Evolutionary conservation across 2,329 filamentous ascomycete species (phyloP), one percentile per base, ranked within the genome.

Genomic region (Venturiaceae sp.): DNA sequence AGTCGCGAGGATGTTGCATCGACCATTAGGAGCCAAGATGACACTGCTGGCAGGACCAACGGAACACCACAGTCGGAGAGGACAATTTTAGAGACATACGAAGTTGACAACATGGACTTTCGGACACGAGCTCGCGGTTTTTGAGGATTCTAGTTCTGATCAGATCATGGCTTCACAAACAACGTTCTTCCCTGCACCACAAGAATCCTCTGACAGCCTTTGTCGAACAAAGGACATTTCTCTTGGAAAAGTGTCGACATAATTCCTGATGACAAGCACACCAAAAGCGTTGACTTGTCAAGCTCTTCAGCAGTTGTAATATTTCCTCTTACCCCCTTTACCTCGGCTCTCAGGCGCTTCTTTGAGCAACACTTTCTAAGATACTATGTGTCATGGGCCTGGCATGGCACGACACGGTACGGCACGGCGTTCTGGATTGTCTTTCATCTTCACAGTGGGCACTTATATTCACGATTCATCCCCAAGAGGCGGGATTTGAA

Each of bases 41-140:
- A 47, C 19, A 36, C 34, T 36, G 28, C 16, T 14, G 30, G 36
- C 8, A 21, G 8, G 34, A 11, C 41, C 32, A 44, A 30, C 19
- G 54, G 41, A 19, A 32, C 32, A 21, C 26, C 37, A 11, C 26
- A 32, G 8, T 47, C 41, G 14, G 41, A 28, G 41, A 9, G 41
- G 30, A 47, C 11, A 21, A 28, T 14, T 14, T 47, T 26, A 6
- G 41, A 8, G 7, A 28, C 9, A 3, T n/a, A 57, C 11, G 53
- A 58, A 5, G 14, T 32, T 21, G 53, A 53, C 13, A 58, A 33
- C 32, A 34, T 55, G 14, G 53, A 59, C 19, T 57, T 57, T 21
- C 26, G 46, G 13, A 59, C 58, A 3, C 23, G 39, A 21, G 30
- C 58, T 23, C 19, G 16, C 13, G 58, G 58, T 19, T 46, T 55